A percentile compares a stretch with the other conserved stretches of the same genome.
Evolutionary conservation across 495 filamentous ascomycete species (phyloP).

Genomic region (Penicillium riverlandense): DNA sequence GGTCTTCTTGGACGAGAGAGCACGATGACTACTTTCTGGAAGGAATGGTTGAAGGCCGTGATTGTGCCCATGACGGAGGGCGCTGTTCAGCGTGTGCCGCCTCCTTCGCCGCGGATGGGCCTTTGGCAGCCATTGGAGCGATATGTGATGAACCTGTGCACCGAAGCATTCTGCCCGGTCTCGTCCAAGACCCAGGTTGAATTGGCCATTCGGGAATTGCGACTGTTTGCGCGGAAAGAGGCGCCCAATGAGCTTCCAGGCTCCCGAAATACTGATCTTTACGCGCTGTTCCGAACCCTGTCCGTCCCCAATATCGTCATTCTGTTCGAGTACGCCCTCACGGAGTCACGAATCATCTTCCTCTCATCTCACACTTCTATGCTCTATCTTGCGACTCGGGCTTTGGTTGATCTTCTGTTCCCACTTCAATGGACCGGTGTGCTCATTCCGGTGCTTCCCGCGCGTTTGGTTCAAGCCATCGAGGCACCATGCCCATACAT

Average conservation of each 20-base stretch:
- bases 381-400: constrained; percentile 85
- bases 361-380: constrained; percentile 93
- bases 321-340: constrained; percentile 86
- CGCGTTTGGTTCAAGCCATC: constrained; percentile 76
- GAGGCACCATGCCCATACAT: constrained; percentile 97
- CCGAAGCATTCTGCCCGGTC: constrained; percentile 85
- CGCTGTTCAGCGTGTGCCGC: constrained; percentile 69
- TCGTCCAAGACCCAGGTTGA: constrained; percentile 95
- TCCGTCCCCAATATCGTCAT: constrained; percentile 87
- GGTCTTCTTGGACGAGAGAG: constrained; percentile 85
- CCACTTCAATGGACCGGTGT: constrained; percentile 89
- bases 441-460: constrained; percentile 86
- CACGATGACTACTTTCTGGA: constrained; percentile 89
- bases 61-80: constrained; percentile 93
- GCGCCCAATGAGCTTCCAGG: constrained; percentile 91
- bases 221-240: constrained; percentile 87
- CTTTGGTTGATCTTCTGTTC: constrained; percentile 77
- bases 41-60: constrained; percentile 92
- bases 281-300: constrained; percentile 82
- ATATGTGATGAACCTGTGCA: constrained; percentile 96
- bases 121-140: constrained; percentile 94
- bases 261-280: constrained; percentile 86
- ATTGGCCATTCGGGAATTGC: constrained; percentile 79
- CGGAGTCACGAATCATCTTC: constrained; percentile 92
- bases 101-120: constrained; percentile 86